Evolutionary conservation across 345 rosid genomes (phyloP), one percentile per base, ranked within the genome.

Genomic region (Heritiera fomes): DNA sequence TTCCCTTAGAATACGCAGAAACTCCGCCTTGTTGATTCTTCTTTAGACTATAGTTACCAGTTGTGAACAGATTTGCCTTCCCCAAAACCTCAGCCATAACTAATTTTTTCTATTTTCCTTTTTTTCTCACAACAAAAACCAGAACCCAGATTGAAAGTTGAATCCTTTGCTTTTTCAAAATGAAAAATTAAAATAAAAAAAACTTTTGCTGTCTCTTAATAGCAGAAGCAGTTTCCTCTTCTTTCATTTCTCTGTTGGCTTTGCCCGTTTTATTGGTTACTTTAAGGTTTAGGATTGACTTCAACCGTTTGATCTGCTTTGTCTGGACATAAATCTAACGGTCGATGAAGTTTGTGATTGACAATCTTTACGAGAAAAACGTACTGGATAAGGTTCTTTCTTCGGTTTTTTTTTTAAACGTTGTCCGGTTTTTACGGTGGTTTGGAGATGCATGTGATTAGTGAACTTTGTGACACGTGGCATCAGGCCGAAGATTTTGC

Each of bases 1-100:
- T 85, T 72, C 82, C 75, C 80, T 76, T 88, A 15, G 87, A 59
- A 3, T 79, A 74, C 14, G 69, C 67, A 71, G 79, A 82, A 66
- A 72, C n/a, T 28, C 79, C 63, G 46, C 56, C 60, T 1, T 60
- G 80, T 50, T 82, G 84, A 80, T 82, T 78, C 10, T 46, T 85
- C 70, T 52, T 86, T 2, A 81, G 84, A 56, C 73, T 73, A 41
- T 59, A 77, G 71, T 69, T 67, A 79, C 69, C 68, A 75, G 73
- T 73, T 17, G 82, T 41, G 62, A 92, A 80, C 34, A 87, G 80
- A 81, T 80, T 87, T 38, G 88, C 20, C 79, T 80, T 85, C 84
- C 86, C 80, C 81, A 92, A 78, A 77, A 88, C 85, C 50, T 83
- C 90, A 11, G 90, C 87, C 94, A 90, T 91, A 43, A 4, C 41